Percentiles rank a stretch among this genome's conserved stretches.
phyloP scores from a whole-genome alignment of 2,329 filamentous ascomycete species.

The Sporothrix brunneoviolacea region DNA sequence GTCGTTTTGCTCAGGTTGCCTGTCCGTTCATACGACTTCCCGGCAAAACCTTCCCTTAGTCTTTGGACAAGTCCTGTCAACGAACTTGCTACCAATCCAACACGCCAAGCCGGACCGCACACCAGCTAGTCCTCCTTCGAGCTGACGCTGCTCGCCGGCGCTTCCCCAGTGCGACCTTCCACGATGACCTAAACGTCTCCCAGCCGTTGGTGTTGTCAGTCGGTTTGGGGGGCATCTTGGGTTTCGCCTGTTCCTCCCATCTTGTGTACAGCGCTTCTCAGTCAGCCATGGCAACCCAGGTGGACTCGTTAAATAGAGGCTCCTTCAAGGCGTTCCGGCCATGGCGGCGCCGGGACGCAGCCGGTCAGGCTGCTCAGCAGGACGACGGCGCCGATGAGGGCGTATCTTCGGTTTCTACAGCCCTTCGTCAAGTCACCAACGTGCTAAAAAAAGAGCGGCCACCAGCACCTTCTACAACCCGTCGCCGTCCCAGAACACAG shows the following conservation, averaged over 20 bases:
- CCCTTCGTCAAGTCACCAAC: too few species aligned
- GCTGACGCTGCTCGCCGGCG: neutral
- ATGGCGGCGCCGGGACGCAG: conserved; percentile 19
- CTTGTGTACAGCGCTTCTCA: neutral
- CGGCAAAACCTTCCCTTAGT: too few species aligned
- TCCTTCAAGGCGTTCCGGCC: conserved; percentile 22
- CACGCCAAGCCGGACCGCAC: too few species aligned
- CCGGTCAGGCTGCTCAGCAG: neutral
- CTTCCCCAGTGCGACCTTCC: neutral
- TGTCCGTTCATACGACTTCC: too few species aligned
- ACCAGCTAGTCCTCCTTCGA: too few species aligned
- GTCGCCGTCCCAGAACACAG: too few species aligned
- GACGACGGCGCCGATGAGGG: neutral
- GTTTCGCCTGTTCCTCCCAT: neutral
- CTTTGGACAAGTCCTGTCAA: too few species aligned
- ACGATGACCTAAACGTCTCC: neutral
- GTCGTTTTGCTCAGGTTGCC: neutral
- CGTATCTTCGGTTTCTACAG: neutral
- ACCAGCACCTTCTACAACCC: neutral
- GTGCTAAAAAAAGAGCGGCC: neutral
- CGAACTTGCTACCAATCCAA: too few species aligned
- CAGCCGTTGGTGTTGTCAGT: neutral
- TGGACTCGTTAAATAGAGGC: conserved; percentile 20
- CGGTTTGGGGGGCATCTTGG: neutral
- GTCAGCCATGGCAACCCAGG: conserved; percentile 24